Conservation (phyloP, 2,329 filamentous ascomycete genomes). For the Didymella glomerata region DNA sequence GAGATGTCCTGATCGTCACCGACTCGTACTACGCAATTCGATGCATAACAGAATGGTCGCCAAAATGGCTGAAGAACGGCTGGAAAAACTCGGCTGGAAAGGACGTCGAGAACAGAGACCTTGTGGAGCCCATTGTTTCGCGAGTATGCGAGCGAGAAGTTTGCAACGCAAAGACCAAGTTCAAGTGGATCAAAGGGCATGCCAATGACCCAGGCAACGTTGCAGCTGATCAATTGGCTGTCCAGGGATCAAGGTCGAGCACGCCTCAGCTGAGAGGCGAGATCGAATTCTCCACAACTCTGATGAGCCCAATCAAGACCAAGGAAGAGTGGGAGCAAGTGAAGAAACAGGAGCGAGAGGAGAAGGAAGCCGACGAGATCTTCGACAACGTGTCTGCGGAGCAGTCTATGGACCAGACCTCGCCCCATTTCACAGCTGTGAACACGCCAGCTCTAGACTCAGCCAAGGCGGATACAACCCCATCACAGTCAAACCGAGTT, state of each 20-base stretch:
- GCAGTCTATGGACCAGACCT: conserved; percentile 14
- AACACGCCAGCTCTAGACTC: neutral
- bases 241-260: conserved; percentile 28
- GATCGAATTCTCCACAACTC: conserved; percentile 22
- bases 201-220: conserved; percentile 75
- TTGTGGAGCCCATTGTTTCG: conserved; percentile 75
- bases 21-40: conserved; percentile 92
- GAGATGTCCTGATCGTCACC: conserved; percentile 79
- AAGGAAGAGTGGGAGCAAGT: conserved; percentile 16
- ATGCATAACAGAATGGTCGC: conserved; percentile 85
- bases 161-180: conserved; percentile 66
- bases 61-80: conserved; percentile 75
- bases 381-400: conserved; percentile 11
- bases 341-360: conserved; percentile 17
- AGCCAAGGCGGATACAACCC: neutral
- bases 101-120: conserved; percentile 84
- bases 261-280: conserved; percentile 26
- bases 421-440: conserved; percentile 14
- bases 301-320: conserved; percentile 21
- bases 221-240: conserved; percentile 70
- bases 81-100: conserved; percentile 79
- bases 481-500: neutral
- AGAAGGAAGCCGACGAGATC: conserved; percentile 12
- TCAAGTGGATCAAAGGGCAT: conserved; percentile 93
- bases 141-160: conserved; percentile 73